These are phyloP conservation scores for Phytopythium kandeliae DNA, from an alignment of 352 stramenopile species.

Conservation along the genomic window DNA sequence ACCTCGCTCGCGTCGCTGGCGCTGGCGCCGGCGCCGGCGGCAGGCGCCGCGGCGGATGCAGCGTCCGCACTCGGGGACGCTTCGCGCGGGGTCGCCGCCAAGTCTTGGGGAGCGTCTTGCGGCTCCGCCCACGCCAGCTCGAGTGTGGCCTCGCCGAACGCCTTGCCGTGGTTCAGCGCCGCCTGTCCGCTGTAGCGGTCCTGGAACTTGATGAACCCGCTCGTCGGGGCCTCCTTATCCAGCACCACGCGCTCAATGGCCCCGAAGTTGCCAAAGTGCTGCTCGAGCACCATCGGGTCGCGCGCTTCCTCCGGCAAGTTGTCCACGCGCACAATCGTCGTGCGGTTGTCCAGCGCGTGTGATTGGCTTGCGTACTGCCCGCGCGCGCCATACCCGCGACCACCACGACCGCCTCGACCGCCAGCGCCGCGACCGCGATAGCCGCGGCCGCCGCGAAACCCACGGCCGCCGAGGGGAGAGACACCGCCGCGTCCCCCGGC, in stretches of 20 bases:
- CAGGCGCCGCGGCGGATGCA: not conserved
- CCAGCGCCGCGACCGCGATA: conserved; percentile 43
- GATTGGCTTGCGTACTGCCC: conserved; percentile 31
- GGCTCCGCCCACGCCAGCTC: conserved; percentile 61
- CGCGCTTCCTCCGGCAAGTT: conserved; percentile 73
- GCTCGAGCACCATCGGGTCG: conserved; percentile 67
- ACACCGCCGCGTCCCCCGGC: conserved; percentile 15
- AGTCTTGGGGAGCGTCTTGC: conserved; percentile 40
- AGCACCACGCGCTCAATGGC: conserved; percentile 70
- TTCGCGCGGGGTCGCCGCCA: conserved; percentile 14
- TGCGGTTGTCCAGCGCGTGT: conserved; percentile 80
- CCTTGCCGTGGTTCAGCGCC: conserved; percentile 48
- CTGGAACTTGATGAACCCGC: conserved; percentile 81
- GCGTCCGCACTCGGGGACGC: not conserved
- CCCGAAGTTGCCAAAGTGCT: conserved; percentile 87
- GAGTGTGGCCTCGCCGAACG: conserved; percentile 54
- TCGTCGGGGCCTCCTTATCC: conserved; percentile 29
- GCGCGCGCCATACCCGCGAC: conserved; percentile 17
- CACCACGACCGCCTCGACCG: conserved; percentile 25
- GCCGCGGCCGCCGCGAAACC: conserved; percentile 38
- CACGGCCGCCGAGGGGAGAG: conserved; percentile 10
- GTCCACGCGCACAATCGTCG: conserved; percentile 74
- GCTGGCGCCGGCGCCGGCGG: not conserved
- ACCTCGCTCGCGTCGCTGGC: not conserved
- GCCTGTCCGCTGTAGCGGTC: conserved; percentile 72